phyloP scores from a whole-genome alignment of 164 flowering plant genomes.

The Vitis vinifera region DNA sequence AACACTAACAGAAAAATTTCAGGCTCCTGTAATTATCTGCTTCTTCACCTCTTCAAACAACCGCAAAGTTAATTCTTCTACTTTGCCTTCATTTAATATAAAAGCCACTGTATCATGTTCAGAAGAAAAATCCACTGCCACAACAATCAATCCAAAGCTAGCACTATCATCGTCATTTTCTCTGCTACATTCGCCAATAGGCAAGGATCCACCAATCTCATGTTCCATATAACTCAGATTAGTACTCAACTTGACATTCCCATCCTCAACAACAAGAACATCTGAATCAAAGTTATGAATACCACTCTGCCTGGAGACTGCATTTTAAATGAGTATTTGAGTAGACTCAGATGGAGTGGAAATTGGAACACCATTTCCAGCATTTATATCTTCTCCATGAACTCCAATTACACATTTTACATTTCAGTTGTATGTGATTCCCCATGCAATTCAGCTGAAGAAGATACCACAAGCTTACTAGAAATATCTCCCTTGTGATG shows the following conservation, averaged over 20 bases:
- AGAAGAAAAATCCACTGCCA: no score
- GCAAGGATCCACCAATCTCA: conserved; percentile 14
- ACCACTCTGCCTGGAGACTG: conserved; percentile 11
- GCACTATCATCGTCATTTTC: neutral
- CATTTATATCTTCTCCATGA: conserved; percentile 5
- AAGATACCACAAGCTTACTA: conserved; percentile 9
- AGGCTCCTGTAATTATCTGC: no score
- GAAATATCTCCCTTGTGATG: conserved; percentile 12
- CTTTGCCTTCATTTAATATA: no score
- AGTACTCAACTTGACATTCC: conserved; percentile 8
- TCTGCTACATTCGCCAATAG: conserved; percentile 5
- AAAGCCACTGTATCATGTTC: no score
- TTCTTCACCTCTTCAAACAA: no score
- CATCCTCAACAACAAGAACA: conserved; percentile 17
- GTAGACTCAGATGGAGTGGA: conserved; percentile 16
- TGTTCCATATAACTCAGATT: conserved; percentile 15
- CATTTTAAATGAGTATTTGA: conserved; percentile 14
- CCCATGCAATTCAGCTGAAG: conserved; percentile 23
- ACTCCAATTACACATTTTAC: conserved; percentile 13
- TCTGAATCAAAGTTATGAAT: conserved; percentile 7
- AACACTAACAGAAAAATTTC: no score
- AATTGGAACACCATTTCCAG: conserved; percentile 12
- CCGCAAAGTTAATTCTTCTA: no score
- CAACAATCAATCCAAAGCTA: no score
- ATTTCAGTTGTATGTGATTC: conserved; percentile 18